Evolutionary conservation across 202 grass and related monocot genomes (phyloP).

Genomic region (Dendrocalamus latiflorus): DNA sequence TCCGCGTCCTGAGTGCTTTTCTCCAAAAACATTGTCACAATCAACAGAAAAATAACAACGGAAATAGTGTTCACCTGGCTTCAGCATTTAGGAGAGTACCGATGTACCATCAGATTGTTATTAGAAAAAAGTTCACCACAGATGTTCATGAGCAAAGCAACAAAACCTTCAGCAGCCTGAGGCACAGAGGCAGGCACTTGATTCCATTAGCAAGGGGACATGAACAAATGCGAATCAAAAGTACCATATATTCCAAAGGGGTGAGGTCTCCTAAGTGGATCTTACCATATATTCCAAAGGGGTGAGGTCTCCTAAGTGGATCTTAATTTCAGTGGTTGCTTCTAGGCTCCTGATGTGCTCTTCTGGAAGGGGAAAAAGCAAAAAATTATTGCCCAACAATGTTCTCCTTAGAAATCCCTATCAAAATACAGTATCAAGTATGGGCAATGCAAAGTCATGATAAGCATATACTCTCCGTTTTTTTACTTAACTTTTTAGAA

Average conservation of each 20-base stretch:
- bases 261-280: too few relatives aligned
- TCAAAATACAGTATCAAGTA: not conserved
- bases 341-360: not conserved
- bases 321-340: not conserved
- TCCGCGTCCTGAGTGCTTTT: not conserved
- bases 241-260: not conserved
- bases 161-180: not conserved
- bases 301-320: conserved; percentile 13
- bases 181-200: not conserved
- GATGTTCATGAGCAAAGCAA: too few relatives aligned
- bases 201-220: not conserved
- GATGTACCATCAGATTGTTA: not conserved
- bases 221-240: not conserved
- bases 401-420: not conserved
- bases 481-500: too few relatives aligned
- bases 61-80: too few relatives aligned
- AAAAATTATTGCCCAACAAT: not conserved
- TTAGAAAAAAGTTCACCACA: not conserved
- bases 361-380: not conserved
- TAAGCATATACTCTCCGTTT: not conserved
- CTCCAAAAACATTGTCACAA: not conserved
- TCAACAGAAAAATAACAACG: not conserved
- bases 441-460: not conserved
- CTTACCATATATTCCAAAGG: too few relatives aligned
- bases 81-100: not conserved